phyloP scores from a whole-genome alignment of 108 stramenopile genomes.

The Nitzschia sp. region DNA sequence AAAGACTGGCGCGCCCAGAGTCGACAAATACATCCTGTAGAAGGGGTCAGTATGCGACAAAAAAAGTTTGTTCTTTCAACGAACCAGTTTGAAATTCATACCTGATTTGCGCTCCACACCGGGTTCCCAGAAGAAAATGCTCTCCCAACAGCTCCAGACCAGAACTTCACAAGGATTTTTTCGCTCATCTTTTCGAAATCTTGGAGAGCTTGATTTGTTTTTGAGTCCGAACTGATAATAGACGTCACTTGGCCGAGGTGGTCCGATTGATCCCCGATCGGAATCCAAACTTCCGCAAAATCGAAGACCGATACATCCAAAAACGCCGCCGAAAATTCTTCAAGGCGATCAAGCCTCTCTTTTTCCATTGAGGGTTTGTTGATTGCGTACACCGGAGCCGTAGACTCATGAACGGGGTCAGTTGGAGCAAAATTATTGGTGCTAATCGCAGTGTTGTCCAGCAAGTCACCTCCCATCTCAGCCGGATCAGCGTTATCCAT shows the following conservation, averaged over 20 bases:
- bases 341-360: constrained; percentile 63
- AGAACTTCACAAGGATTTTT: constrained; percentile 54
- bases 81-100: too few species aligned
- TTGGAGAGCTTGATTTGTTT: constrained; percentile 46
- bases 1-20: constrained; percentile 44
- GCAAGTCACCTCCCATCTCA: not conserved
- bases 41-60: not conserved
- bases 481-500: constrained; percentile 53
- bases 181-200: constrained; percentile 47
- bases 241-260: constrained; percentile 58
- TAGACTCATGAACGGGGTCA: not conserved
- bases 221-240: constrained; percentile 49
- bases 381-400: not conserved
- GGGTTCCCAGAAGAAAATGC: constrained; percentile 82
- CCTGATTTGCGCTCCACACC: constrained; percentile 84
- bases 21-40: constrained; percentile 65
- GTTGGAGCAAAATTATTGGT: not conserved
- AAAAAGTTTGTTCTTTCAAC: not conserved
- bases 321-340: constrained; percentile 92
- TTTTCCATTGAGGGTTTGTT: constrained; percentile 37
- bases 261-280: constrained; percentile 37
- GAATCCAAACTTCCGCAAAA: constrained; percentile 91
- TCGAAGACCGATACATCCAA: constrained; percentile 95
- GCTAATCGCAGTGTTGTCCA: constrained; percentile 14
- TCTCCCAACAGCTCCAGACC: constrained; percentile 86